Percentiles rank a stretch among this genome's conserved stretches.
phyloP scores from a whole-genome alignment of 2,329 filamentous ascomycete species.

The Trichophaea hybrida region DNA sequence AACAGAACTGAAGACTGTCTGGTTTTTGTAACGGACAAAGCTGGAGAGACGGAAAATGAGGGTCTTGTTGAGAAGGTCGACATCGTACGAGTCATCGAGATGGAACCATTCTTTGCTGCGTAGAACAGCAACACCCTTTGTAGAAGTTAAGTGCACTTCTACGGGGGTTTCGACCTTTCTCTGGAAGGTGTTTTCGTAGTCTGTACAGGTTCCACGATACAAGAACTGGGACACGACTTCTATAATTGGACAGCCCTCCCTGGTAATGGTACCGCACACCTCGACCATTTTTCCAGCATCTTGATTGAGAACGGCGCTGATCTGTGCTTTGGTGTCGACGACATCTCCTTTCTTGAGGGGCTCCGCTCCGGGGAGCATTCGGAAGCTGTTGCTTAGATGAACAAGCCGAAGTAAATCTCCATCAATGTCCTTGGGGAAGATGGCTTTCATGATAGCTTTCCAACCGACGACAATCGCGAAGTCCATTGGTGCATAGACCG shows the following conservation, averaged over 20 bases:
- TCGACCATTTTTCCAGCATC: conserved; percentile 99
- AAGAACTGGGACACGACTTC: conserved; percentile 97
- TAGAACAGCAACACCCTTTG: conserved; percentile 83
- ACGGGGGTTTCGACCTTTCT: conserved; percentile 91
- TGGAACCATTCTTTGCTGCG: conserved; percentile 97
- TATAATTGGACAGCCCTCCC: conserved; percentile 78
- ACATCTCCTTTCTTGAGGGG: conserved; percentile 92
- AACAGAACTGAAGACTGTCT: conserved; percentile 76
- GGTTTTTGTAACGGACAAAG: conserved; percentile 87
- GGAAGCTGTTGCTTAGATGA: conserved; percentile 92
- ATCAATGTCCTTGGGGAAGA: conserved; percentile 92
- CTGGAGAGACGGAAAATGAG: conserved; percentile 91
- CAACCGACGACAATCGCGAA: conserved; percentile 96
- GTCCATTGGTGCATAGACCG: conserved; percentile 93
- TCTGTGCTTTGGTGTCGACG: conserved; percentile 80
- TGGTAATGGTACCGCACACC: conserved; percentile 90
- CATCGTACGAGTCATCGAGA: conserved; percentile 59
- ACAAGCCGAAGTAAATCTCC: conserved; percentile 92
- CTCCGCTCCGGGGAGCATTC: conserved; percentile 91
- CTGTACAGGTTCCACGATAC: conserved; percentile 82
- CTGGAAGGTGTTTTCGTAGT: conserved; percentile 97
- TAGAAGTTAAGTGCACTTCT: conserved; percentile 73
- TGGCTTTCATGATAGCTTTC: conserved; percentile 99
- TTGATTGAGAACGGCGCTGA: conserved; percentile 97
- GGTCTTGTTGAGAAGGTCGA: conserved; percentile 82